phyloP scores from a whole-genome alignment of 164 flowering plant genomes.

The Annona cherimola region DNA sequence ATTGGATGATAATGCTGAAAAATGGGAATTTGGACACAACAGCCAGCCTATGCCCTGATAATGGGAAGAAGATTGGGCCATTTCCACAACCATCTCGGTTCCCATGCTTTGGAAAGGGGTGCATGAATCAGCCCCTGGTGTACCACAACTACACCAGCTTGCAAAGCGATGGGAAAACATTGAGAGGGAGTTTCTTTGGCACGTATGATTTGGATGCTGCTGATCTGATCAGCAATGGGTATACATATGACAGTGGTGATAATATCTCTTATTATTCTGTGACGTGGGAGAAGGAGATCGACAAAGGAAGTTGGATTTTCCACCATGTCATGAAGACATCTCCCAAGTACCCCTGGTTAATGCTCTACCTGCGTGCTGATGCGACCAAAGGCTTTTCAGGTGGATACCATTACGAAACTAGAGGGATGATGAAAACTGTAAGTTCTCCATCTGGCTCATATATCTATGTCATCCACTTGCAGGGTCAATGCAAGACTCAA shows the following conservation, averaged over 20 bases:
- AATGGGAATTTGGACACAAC: constrained; percentile 62
- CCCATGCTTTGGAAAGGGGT: constrained; percentile 67
- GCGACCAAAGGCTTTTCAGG: constrained; percentile 58
- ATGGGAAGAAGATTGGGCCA: constrained; percentile 43
- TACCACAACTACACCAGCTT: constrained; percentile 46
- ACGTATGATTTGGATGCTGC: constrained; percentile 48
- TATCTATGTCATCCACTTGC: neutral
- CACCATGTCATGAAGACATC: constrained; percentile 55
- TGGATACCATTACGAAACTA: constrained; percentile 57
- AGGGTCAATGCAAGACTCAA: too few relatives aligned
- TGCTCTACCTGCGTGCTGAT: constrained; percentile 68
- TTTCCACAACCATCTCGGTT: constrained; percentile 36
- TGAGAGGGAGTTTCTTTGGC: constrained; percentile 59
- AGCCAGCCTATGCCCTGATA: constrained; percentile 48
- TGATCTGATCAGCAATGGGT: constrained; percentile 13
- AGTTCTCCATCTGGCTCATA: constrained; percentile 9
- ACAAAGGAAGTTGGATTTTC: constrained; percentile 63
- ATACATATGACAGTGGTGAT: neutral
- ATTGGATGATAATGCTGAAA: constrained; percentile 78
- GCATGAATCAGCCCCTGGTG: constrained; percentile 69
- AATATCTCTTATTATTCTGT: constrained; percentile 45
- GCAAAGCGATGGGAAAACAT: constrained; percentile 21
- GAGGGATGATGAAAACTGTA: constrained; percentile 68
- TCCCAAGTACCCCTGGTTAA: constrained; percentile 71
- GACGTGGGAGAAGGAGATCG: constrained; percentile 58